Evolutionary conservation across 2,329 filamentous ascomycete genomes (phyloP).

Genomic region (Colletotrichum sp.): DNA sequence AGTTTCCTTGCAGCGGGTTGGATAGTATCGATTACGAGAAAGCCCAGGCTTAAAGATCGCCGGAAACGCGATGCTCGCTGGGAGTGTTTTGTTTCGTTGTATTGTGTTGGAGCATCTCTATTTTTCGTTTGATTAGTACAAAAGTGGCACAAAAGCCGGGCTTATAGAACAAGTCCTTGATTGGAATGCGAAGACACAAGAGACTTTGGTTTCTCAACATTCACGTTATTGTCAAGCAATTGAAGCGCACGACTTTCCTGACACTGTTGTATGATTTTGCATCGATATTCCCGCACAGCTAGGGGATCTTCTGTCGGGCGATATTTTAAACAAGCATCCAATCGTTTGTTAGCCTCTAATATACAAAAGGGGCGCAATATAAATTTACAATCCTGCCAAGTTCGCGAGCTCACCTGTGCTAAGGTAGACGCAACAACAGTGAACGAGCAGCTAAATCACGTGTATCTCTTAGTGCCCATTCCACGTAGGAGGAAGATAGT

Average conservation of each 20-base stretch:
- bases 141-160: not conserved
- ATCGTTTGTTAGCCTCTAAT: not conserved
- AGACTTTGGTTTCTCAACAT: not conserved
- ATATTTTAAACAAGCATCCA: not conserved
- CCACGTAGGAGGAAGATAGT: not conserved
- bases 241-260: not conserved
- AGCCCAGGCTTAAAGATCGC: not conserved
- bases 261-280: not conserved
- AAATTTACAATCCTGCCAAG: not conserved
- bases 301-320: not conserved
- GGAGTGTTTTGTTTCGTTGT: not conserved
- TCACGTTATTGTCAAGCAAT: not conserved
- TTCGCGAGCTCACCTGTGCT: not conserved
- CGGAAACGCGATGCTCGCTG: not conserved
- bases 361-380: not conserved
- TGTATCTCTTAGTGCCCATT: not conserved
- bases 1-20: not conserved
- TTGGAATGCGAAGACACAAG: not conserved
- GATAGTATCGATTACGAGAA: not conserved
- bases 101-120: not conserved
- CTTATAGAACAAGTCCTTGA: not conserved
- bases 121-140: not conserved
- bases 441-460: not conserved
- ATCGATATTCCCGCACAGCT: not conserved
- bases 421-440: not conserved